Percentiles rank a stretch among this genome's conserved stretches.
These are phyloP conservation scores for Aspergillus spinulosporus DNA, from an alignment of 2,329 filamentous ascomycete genomes.

Conservation along the genomic window DNA sequence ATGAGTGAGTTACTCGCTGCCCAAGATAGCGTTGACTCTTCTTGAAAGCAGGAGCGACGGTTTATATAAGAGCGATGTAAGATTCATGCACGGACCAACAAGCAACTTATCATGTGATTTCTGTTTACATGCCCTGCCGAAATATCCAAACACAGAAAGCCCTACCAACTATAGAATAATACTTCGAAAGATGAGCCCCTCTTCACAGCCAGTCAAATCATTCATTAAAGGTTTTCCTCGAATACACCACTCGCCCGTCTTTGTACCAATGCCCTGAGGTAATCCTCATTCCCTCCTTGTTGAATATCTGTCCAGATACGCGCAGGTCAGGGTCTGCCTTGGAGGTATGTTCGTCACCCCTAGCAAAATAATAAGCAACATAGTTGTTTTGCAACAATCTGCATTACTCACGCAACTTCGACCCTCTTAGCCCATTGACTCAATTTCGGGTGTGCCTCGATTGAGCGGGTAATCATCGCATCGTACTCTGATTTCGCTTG, in stretches of 20 bases:
- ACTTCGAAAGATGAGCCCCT: background rate
- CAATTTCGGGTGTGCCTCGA: background rate
- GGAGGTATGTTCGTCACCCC: background rate
- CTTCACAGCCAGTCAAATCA: background rate
- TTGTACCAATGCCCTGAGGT: background rate
- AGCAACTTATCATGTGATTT: slow-evolving; percentile 14
- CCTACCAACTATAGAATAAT: background rate
- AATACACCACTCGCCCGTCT: background rate
- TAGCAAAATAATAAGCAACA: background rate
- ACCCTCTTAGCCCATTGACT: background rate
- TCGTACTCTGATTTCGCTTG: background rate
- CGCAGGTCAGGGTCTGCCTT: background rate
- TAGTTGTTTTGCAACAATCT: background rate
- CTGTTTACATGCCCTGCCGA: background rate
- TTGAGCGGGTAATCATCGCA: background rate
- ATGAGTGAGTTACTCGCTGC: slow-evolving; percentile 5
- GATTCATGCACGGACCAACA: slow-evolving; percentile 11
- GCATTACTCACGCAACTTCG: background rate
- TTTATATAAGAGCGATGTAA: slow-evolving; percentile 1
- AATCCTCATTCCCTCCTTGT: background rate
- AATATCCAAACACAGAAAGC: background rate
- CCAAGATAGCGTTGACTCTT: slow-evolving; percentile 2
- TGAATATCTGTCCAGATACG: background rate
- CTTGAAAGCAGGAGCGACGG: slow-evolving; percentile 4
- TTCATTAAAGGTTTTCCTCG: background rate